These are phyloP conservation scores for Phytopythium aichiense DNA, from an alignment of 352 stramenopile species.

Conservation along the genomic window DNA sequence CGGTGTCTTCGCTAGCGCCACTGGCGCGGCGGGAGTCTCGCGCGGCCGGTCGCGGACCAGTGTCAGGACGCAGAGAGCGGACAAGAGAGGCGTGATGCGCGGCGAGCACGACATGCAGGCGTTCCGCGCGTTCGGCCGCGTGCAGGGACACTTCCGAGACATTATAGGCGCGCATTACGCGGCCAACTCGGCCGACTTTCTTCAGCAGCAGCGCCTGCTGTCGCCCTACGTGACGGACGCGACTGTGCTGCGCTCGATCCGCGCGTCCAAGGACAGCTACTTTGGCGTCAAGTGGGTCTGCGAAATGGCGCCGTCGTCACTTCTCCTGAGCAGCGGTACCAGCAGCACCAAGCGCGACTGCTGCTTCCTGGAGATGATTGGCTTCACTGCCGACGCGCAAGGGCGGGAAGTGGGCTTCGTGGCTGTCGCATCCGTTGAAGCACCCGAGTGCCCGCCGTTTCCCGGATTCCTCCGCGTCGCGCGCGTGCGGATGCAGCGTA, in stretches of 20 bases:
- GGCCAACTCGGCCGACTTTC: slow-evolving; percentile 29
- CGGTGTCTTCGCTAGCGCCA: slow-evolving; percentile 9
- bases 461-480: slow-evolving; percentile 22
- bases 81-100: slow-evolving; percentile 3
- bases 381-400: slow-evolving; percentile 29
- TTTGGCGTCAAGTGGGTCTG: slow-evolving; percentile 49
- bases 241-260: slow-evolving; percentile 30
- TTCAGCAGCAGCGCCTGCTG: slow-evolving; percentile 41
- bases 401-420: slow-evolving; percentile 41
- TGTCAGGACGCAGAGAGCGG: not conserved
- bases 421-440: slow-evolving; percentile 30
- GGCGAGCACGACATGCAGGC: slow-evolving; percentile 22
- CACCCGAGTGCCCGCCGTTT: slow-evolving; percentile 42
- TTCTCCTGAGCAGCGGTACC: slow-evolving; percentile 2
- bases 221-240: slow-evolving; percentile 38
- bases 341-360: slow-evolving; percentile 27
- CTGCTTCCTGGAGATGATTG: slow-evolving; percentile 51
- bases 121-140: slow-evolving; percentile 37
- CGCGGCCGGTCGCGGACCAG: not conserved
- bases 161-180: slow-evolving; percentile 39
- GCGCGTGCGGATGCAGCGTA: slow-evolving; percentile 40
- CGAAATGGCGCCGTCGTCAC: slow-evolving; percentile 21
- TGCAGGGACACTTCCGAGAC: slow-evolving; percentile 49
- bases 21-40: slow-evolving; percentile 6
- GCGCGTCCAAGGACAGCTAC: slow-evolving; percentile 30